A percentile compares a stretch with the other conserved stretches of the same genome.
Evolutionary conservation across 148 eudicot species (phyloP).

Genomic region (Dianthus caryophyllus): DNA sequence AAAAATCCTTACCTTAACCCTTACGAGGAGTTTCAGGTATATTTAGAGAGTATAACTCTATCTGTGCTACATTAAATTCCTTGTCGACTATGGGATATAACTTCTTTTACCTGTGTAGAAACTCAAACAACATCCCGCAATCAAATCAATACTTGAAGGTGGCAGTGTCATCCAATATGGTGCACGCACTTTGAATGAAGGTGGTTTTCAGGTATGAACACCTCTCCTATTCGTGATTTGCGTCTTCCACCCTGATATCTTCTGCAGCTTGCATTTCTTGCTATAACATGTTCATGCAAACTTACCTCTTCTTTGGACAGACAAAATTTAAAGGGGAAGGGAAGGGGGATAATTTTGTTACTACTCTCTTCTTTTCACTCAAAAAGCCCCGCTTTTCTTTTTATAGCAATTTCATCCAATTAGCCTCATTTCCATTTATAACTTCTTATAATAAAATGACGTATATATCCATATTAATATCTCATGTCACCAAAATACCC

Average conservation of each 20-base stretch:
- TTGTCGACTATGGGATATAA: neutral
- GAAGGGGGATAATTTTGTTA: too few species aligned
- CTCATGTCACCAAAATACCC: too few species aligned
- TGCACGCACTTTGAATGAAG: slow-evolving; percentile 94
- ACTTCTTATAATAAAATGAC: too few species aligned
- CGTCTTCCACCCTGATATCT: neutral
- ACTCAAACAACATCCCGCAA: slow-evolving; percentile 85
- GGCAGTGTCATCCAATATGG: slow-evolving; percentile 91
- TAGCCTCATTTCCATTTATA: too few species aligned
- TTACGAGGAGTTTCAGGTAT: slow-evolving; percentile 94
- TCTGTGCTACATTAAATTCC: neutral
- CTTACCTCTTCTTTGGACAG: neutral
- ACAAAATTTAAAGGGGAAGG: too few species aligned
- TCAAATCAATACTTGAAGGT: slow-evolving; percentile 78
- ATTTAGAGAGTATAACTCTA: neutral
- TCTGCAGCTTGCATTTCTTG: neutral
- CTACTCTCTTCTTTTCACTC: too few species aligned
- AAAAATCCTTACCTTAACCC: slow-evolving; percentile 83
- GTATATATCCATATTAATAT: too few species aligned
- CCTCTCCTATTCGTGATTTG: neutral
- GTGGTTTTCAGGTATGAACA: slow-evolving; percentile 86
- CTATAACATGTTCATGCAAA: neutral
- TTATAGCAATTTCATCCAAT: too few species aligned
- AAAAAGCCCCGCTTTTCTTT: too few species aligned
- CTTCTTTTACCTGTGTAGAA: slow-evolving; percentile 40